Evolutionary conservation across 306 rosid species (phyloP), one percentile per base, ranked within the genome.

Genomic region (Rosa chinensis): DNA sequence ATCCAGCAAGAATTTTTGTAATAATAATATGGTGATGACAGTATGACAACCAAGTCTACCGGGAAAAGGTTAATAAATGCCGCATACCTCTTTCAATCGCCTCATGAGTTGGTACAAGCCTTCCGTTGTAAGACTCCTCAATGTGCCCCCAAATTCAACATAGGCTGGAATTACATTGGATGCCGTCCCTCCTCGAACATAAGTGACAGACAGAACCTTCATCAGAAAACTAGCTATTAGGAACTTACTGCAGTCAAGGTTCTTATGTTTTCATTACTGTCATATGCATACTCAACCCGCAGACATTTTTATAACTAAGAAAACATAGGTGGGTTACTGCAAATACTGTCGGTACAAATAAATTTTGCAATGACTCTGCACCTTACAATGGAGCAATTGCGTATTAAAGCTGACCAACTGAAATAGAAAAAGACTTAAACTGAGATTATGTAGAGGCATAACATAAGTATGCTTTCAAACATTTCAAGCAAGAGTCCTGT

Each of bases 41-140:
- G 61, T 18, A 53, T 20, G 11, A 44, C 64, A 21, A 10, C 64
- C 16, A 28, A 13, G 39, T 32, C 69, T 5, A 14, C 13, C 5
- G 20, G 20, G 75, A 74, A 70, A 52, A n/a, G 61, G 64, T 81
- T 52, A 55, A 20, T 13, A 71, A 77, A 70, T 50, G 58, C 73
- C 40, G 61, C 42, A 18, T 80, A 85, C 93, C 92, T 89, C 93
- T 49, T 90, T 90, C 75, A 92, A 69, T 72, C 90, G 78, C 74
- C 67, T 84, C 77, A 80, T 86, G 73, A 92, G 87, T 75, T 82
- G 86, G 80, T 72, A 70, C 89, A 90, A 74, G 74, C 93, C 89
- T 77, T 90, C 85, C 21, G 90, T 87, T 49, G 97, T 89, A 74
- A 80, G 92, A 83, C 94, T 86, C 86, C 94, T 87, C 59, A 92